Evolutionary conservation across 257 asterid species (phyloP).

Genomic region (Ballota nigra): DNA sequence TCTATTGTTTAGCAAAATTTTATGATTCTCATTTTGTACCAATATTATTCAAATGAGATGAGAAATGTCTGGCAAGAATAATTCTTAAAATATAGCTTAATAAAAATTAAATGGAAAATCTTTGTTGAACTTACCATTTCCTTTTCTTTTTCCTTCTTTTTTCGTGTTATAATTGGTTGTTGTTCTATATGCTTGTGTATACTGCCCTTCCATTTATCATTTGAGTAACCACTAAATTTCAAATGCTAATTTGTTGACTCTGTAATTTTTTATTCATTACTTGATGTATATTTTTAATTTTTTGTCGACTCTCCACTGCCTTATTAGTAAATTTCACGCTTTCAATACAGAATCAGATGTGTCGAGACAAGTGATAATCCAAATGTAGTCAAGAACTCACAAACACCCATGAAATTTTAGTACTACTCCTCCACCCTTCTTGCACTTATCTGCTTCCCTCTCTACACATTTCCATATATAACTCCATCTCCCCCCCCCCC

Average conservation of each 20-base stretch:
- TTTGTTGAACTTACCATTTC: not conserved
- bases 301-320: too few species aligned
- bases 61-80: not conserved
- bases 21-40: not conserved
- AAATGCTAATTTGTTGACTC: not conserved
- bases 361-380: too few species aligned
- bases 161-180: not conserved
- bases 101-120: conserved; percentile 13
- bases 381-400: too few species aligned
- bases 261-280: not conserved
- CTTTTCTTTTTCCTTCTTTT: not conserved
- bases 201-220: not conserved
- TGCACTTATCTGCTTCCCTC: too few species aligned
- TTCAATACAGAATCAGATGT: too few species aligned
- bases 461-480: too few species aligned
- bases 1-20: not conserved
- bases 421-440: too few species aligned
- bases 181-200: not conserved
- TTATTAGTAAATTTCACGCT: too few species aligned
- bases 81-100: too few species aligned
- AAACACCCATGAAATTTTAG: too few species aligned
- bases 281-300: not conserved
- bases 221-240: not conserved
- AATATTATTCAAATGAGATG: not conserved
- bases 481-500: too few species aligned